Base-by-base conservation (phyloP, 768 basidiomycete species). In the Suillus brevipes region DNA sequence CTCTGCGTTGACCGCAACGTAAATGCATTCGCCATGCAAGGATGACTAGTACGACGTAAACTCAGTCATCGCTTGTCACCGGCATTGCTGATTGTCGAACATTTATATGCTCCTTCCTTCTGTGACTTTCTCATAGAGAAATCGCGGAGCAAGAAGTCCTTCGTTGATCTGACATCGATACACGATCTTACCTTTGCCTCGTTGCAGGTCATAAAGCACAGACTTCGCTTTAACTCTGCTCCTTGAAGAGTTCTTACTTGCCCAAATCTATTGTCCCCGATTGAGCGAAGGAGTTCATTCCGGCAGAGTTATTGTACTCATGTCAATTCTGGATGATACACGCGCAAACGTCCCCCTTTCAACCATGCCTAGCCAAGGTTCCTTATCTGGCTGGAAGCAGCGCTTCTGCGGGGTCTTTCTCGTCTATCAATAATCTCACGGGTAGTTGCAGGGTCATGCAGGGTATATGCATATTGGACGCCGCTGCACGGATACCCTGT, bases 261-360 rank as follows among this genome's bases (percentile, higher is more conserved):
- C 28, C 60, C 9, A 61, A 64, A 28, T 60, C 57, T 6, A 50
- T 49, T 2, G 25, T 68, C 18, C 23, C 20, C 25, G 58, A 61
- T 58, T 50, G 62, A 4, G 68, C 75, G 28, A 50, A 68, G 20
- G 62, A 65, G 10, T 55, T 36, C n/a, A 77, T 80, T 31, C 62
- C 76, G 3, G 45, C 10, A 47, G 45, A 23, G n/a, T 7, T 47
- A 47, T 23, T 12, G 45, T 47, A 47, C 45, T 47, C 74, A 34
- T 77, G 78, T 65, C 61, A 65, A 31, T 76, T 67, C 47, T 79
- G 66, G 68, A 47, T 42, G 37, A 57, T 40, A 25, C 66, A 68
- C 59, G 25, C 64, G 28, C 55, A 16, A 25, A 34, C 25, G 13
- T 56, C 47, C 16, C 28, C 37, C 9, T 63, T 55, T 28, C 20